These are phyloP conservation scores for Mrakia gelida DNA, from an alignment of 768 basidiomycete species.

Conservation along the genomic window DNA sequence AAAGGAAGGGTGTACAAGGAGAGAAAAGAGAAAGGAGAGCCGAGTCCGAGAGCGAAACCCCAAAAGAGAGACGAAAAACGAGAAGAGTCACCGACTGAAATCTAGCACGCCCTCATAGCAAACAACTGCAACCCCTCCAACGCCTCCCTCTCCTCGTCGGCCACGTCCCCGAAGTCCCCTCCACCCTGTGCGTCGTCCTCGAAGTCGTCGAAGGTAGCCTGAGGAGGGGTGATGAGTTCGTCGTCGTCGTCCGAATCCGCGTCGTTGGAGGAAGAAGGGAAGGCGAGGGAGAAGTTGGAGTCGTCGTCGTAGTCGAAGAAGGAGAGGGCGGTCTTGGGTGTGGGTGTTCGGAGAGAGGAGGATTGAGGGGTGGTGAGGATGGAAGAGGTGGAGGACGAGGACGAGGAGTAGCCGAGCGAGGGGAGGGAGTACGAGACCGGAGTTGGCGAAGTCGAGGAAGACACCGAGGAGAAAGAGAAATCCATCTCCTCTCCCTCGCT, in stretches of 20 bases:
- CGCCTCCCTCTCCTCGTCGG: conserved; percentile 8
- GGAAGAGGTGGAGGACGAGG: neutral
- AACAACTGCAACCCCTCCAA: conserved; percentile 4
- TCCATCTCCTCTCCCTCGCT: neutral
- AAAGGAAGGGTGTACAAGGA: neutral
- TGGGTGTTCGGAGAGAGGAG: neutral
- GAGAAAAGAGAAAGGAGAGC: neutral
- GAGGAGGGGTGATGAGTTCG: conserved; percentile 4
- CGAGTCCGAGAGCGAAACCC: neutral
- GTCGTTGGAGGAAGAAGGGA: neutral
- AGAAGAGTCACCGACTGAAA: no score
- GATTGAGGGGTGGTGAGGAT: neutral
- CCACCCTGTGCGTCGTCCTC: neutral
- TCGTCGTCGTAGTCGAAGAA: neutral
- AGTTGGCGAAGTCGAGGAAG: neutral
- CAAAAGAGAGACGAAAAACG: neutral
- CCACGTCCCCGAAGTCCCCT: neutral
- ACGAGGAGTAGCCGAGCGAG: neutral
- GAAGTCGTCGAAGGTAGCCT: conserved; percentile 1
- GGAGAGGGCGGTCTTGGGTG: neutral
- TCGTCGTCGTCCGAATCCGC: conserved; percentile 13
- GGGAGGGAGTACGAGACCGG: neutral
- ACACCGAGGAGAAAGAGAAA: neutral
- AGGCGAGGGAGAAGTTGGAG: neutral
- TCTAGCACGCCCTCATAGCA: neutral